Percentiles rank a stretch among this genome's conserved stretches.
Evolutionary conservation across 2,329 filamentous ascomycete genomes (phyloP).

Genomic region (Colletotrichum tropicicola): DNA sequence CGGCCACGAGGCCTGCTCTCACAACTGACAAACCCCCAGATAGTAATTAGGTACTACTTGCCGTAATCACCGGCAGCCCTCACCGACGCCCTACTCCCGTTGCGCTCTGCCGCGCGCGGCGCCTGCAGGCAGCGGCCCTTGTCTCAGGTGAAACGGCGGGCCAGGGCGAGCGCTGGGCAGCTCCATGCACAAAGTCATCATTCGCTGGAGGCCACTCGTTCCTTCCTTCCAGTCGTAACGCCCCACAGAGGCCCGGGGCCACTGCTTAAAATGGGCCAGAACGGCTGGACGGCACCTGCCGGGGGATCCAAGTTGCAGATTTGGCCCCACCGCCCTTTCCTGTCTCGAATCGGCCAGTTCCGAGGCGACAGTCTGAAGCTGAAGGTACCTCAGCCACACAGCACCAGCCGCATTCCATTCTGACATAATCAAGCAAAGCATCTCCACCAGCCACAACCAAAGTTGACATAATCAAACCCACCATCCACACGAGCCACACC

Average conservation of each 20-base stretch:
- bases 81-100: not conserved
- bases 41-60: too few species aligned
- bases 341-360: slow-evolving; percentile 4
- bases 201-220: not conserved
- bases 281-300: not conserved
- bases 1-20: too few species aligned
- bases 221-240: not conserved
- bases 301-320: not conserved
- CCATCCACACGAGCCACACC: not conserved
- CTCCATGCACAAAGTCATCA: not conserved
- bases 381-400: not conserved
- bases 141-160: slow-evolving; percentile 28
- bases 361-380: not conserved
- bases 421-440: not conserved
- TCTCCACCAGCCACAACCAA: not conserved
- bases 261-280: not conserved
- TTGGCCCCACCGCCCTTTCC: not conserved
- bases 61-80: not conserved
- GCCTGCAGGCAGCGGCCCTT: slow-evolving; percentile 20
- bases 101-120: slow-evolving; percentile 19
- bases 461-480: not conserved
- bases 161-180: slow-evolving; percentile 12
- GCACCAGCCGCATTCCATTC: not conserved
- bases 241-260: not conserved
- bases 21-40: not conserved